These are phyloP conservation scores for Leucocoprinus sp. DNA, from an alignment of 768 basidiomycete species.

Conservation along the genomic window DNA sequence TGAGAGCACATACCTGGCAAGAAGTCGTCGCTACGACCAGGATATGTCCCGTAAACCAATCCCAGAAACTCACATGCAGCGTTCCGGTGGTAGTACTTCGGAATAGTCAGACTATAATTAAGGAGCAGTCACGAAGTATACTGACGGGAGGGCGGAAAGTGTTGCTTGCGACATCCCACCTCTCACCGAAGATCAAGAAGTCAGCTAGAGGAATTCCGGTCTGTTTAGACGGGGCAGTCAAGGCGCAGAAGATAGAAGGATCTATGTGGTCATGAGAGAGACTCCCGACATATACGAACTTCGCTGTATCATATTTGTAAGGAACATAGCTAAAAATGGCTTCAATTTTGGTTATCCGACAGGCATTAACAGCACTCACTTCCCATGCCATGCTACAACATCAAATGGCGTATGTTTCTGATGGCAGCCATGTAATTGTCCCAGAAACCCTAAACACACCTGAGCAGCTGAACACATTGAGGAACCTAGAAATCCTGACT, in stretches of 20 bases:
- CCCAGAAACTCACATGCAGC: constrained; percentile 59
- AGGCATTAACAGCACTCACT: constrained; percentile 28
- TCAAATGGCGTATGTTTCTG: constrained; percentile 66
- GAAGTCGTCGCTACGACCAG: constrained; percentile 56
- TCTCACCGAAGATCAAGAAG: constrained; percentile 54
- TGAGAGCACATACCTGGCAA: constrained; percentile 33
- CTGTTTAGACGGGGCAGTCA: constrained; percentile 57
- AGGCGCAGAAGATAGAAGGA: constrained; percentile 60
- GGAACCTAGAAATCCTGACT: constrained; percentile 21
- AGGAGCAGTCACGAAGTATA: constrained; percentile 4
- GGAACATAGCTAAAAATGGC: constrained; percentile 44
- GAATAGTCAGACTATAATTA: neutral
- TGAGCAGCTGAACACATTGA: neutral
- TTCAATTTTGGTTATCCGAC: neutral
- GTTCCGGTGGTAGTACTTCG: constrained; percentile 59
- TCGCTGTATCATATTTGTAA: constrained; percentile 59
- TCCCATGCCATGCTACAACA: constrained; percentile 66
- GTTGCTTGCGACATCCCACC: constrained; percentile 53
- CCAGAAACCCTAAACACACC: constrained; percentile 38
- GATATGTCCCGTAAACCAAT: constrained; percentile 53
- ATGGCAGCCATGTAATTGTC: constrained; percentile 40
- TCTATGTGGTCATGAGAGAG: constrained; percentile 66
- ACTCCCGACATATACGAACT: constrained; percentile 55
- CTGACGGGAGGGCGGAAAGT: constrained; percentile 56
- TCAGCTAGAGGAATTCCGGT: constrained; percentile 51